Base-by-base conservation (phyloP, 2,329 filamentous ascomycete genomes). In the Knufia petricola region DNA sequence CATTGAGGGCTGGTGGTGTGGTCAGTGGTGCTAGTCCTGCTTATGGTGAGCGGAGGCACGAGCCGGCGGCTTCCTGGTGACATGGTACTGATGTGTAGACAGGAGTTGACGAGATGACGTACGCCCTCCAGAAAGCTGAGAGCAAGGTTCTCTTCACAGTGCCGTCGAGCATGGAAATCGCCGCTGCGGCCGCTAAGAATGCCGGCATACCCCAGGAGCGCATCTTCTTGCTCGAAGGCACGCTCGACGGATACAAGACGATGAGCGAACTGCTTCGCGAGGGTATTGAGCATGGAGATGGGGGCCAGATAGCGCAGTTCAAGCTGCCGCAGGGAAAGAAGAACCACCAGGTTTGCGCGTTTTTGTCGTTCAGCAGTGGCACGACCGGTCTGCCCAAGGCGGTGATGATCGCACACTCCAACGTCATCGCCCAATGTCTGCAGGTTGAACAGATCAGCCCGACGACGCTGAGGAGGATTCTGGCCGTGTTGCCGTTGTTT, bases 11-110 rank as follows among this genome's bases (percentile, higher is more conserved):
- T 4, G 75, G 71, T 54, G 79, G 75, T 7, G 70, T 78, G 24
- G 75, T 82, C 1, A 78, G 73, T 2, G 80, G 81, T 1, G 80
- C 79, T 0, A 78, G 72, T 13, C 80, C 81, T 0, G 80, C 79
- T 0, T 84, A 84, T 62, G 82, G 77, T 51, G 26, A 32, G 46
- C 19, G 13, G 3, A 13, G 20, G 3, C 10, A 36, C 7, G 20
- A 7, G 1, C 15, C 9, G 32, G n/a, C n/a, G n/a, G n/a, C n/a
- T n/a, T n/a, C n/a, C n/a, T n/a, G 44, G n/a, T 23, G 26, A 21
- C 4, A 7, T 3, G 19, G 21, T 42, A 23, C 46, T 42, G 38
- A 48, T 32, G 6, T 21, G 7, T 9, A 7, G 13, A 23, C 30
- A 48, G 46, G 46, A 23, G 69, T 77, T 13, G 81, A 84, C 43